Conservation (phyloP, 108 stramenopile genomes). For the Skeletonema costatum region DNA sequence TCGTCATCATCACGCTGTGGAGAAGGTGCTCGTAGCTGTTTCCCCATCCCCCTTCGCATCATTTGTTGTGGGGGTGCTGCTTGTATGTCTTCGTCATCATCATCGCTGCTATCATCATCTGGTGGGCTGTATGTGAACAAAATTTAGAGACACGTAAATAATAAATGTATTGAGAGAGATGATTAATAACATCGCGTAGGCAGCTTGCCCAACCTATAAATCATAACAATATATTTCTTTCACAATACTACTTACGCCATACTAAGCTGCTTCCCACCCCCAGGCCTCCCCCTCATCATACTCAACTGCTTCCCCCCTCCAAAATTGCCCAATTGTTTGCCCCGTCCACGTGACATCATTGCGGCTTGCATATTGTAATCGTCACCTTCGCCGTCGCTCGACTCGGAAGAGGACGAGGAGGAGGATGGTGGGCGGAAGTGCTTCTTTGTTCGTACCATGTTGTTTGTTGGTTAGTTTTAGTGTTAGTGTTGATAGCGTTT, state of each 20-base stretch:
- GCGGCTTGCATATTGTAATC: neutral
- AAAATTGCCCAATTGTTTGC: constrained; percentile 39
- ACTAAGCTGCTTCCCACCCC: constrained; percentile 69
- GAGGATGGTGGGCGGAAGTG: constrained; percentile 51
- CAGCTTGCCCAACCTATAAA: neutral
- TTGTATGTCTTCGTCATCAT: constrained; percentile 27
- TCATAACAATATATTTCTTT: too few relatives aligned
- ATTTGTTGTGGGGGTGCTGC: constrained; percentile 27
- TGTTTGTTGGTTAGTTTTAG: too few relatives aligned
- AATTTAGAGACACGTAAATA: neutral
- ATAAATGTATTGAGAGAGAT: neutral
- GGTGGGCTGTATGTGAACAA: constrained; percentile 12
- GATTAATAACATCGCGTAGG: neutral
- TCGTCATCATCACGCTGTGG: constrained; percentile 28
- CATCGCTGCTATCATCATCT: constrained; percentile 42
- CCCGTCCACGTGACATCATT: constrained; percentile 20
- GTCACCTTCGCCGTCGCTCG: constrained; percentile 29
- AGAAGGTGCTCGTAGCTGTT: constrained; percentile 63
- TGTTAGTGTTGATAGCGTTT: too few relatives aligned
- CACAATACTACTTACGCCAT: constrained; percentile 40
- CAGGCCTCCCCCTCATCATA: constrained; percentile 35
- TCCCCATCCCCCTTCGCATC: constrained; percentile 69
- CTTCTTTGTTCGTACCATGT: constrained; percentile 51
- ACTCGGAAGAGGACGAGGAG: constrained; percentile 30
- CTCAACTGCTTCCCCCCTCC: constrained; percentile 48